A percentile compares a stretch with the other conserved stretches of the same genome.
Conservation (phyloP, 345 rosid species). For the Salix udensis region DNA sequence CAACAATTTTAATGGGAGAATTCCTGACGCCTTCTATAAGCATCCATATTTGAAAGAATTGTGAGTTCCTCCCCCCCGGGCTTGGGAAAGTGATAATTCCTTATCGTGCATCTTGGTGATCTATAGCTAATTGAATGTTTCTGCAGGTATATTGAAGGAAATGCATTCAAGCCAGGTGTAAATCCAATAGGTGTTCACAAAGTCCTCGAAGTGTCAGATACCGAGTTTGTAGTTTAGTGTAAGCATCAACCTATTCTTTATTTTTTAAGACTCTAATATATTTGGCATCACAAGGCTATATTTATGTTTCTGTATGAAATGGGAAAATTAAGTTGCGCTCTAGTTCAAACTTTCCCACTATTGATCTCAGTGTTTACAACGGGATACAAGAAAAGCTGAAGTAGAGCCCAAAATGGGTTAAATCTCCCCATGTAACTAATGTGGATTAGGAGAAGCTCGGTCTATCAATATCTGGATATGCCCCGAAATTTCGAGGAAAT, state of each 20-base stretch:
- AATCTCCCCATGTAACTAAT: not conserved
- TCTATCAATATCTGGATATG: not conserved
- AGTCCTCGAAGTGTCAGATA: conserved; percentile 63
- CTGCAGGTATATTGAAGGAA: conserved; percentile 75
- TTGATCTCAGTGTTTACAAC: not conserved
- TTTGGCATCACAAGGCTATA: not conserved
- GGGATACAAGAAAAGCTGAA: not conserved
- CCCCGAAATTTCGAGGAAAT: not conserved
- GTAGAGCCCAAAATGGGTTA: not conserved
- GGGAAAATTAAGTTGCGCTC: not conserved
- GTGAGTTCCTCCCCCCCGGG: conserved; percentile 35
- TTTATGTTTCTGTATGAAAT: conserved; percentile 12
- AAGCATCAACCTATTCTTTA: conserved; percentile 6
- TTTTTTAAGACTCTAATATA: not conserved
- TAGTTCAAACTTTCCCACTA: not conserved
- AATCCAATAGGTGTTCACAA: conserved; percentile 63
- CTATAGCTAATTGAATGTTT: conserved; percentile 3
- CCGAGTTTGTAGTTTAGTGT: conserved; percentile 57
- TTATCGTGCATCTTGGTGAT: not conserved
- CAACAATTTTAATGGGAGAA: conserved; percentile 67
- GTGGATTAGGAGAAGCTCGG: not conserved
- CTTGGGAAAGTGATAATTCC: not conserved
- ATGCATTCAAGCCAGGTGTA: conserved; percentile 53
- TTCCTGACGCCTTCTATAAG: conserved; percentile 63
- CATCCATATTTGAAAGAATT: conserved; percentile 68